Evolutionary conservation across 2,329 filamentous ascomycete species (phyloP), one percentile per base, ranked within the genome.

Genomic region (Diaporthe nobilis): DNA sequence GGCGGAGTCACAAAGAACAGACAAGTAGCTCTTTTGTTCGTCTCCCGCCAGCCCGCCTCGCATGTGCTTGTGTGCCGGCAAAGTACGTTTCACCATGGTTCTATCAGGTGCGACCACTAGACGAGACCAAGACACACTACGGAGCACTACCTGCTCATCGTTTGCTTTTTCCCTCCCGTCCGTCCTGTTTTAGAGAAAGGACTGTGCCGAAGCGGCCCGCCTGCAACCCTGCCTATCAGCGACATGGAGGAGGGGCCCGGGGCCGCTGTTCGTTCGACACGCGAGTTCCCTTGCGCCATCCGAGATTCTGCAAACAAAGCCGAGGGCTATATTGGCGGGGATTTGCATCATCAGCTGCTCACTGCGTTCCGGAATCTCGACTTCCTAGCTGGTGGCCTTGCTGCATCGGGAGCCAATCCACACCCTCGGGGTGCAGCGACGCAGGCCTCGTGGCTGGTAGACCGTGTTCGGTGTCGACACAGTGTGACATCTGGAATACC

Each of bases 201-300:
- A 76, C 72, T 67, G 72, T 61, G 72, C 75, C 74, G 74, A 75
- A 53, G 74, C 74, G 74, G 74, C 57, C 74, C 71, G 74, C 53
- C 28, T 70, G 61, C 72, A 61, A 58, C 67, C 61, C 57, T 53
- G 63, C 74, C 60, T 65, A 55, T 63, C 71, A 65, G 58, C 71
- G 49, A 53, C 65, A 37, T 51, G 65, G 65, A 68, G 65, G 47
- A 55, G n/a, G 63, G 34, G 17, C 65, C 42, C 71, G 55, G 70
- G 47, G 44, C 60, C 42, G 57, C 57, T 63, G 57, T 49, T 61
- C 55, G 47, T 55, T 65, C 47, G 58, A 61, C 57, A 55, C 65
- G 65, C 65, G 49, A 42, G 49, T 70, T 22, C 63, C 65, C 65
- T 53, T 70, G 47, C 65, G 37, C 65, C 65, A 51, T 55, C 49